phyloP scores from a whole-genome alignment of 257 asterid species.

The Solanum bulbocastanum region DNA sequence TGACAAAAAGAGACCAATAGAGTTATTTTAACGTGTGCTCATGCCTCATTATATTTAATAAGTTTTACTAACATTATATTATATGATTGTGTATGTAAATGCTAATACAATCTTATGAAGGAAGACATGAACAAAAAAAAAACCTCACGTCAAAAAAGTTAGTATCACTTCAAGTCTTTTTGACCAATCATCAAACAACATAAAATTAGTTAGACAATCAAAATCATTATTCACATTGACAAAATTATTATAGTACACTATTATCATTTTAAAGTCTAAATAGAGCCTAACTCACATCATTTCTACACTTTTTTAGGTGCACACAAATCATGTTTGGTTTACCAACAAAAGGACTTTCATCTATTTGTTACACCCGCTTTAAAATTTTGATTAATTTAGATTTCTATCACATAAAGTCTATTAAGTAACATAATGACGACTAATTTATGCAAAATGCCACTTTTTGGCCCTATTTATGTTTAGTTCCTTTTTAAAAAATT shows the following conservation, averaged over 20 bases:
- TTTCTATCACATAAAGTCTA: neutral
- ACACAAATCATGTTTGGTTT: neutral
- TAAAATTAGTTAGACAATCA: neutral
- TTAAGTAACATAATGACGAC: neutral
- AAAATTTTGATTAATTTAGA: neutral
- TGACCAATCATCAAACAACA: neutral
- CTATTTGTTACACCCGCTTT: too few species aligned
- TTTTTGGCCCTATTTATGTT: neutral
- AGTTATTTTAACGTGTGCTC: neutral
- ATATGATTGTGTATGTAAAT: neutral
- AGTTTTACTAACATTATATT: neutral
- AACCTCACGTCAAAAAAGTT: neutral
- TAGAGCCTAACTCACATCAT: neutral
- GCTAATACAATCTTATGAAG: neutral
- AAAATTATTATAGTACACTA: neutral
- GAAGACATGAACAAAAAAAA: neutral
- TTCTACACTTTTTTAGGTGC: neutral
- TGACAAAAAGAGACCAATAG: neutral
- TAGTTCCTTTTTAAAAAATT: accelerated
- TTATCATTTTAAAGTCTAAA: neutral
- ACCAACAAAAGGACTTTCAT: neutral
- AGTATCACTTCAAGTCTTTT: neutral
- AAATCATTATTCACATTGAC: neutral
- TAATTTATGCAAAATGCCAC: neutral
- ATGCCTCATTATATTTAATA: neutral